Conservation (phyloP, 2,329 filamentous ascomycete species). For the Helminthosporium solani region DNA sequence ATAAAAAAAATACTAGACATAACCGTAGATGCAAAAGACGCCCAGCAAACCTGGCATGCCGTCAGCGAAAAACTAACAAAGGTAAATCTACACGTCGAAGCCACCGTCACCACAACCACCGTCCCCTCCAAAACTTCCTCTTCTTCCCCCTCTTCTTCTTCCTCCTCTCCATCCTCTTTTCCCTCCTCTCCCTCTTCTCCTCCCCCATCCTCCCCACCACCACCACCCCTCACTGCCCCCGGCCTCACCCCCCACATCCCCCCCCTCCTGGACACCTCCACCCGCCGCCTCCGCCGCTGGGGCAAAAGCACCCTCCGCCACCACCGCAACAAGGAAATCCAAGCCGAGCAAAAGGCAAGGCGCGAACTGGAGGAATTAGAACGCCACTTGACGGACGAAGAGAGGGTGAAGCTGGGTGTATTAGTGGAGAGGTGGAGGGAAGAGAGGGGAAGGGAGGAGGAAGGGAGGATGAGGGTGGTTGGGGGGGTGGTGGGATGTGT, state of each 20-base stretch:
- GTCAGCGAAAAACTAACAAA: not conserved
- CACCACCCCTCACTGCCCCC: constrained; percentile 1
- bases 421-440: not conserved
- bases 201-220: not conserved
- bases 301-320: constrained; percentile 4
- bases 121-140: no score
- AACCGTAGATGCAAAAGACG: not conserved
- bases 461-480: not conserved
- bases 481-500: not conserved
- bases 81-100: not conserved
- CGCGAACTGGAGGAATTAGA: not conserved
- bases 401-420: not conserved
- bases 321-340: not conserved
- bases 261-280: constrained; percentile 5
- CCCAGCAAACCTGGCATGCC: not conserved
- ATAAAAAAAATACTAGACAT: not conserved
- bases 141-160: not conserved
- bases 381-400: not conserved
- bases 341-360: not conserved
- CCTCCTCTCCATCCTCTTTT: not conserved
- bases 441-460: not conserved
- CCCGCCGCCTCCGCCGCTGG: constrained; percentile 5
- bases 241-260: constrained; percentile 6
- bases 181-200: not conserved
- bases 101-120: not conserved